Conservation (phyloP, 176 grass and related monocot genomes). For the Coix lacrymajobi region DNA sequence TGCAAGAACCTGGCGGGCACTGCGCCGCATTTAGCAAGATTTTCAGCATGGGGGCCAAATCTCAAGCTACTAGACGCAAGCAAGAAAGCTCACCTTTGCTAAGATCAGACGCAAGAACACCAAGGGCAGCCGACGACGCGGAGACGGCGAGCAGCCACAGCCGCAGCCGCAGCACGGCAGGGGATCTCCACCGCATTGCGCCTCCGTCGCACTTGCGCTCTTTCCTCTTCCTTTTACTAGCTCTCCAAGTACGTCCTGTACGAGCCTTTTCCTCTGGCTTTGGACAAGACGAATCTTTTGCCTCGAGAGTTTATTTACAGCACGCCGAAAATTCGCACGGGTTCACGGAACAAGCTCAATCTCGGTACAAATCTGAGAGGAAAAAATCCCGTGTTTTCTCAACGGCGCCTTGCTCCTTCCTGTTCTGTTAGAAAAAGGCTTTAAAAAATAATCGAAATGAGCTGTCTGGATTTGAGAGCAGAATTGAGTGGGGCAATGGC, state of each 20-base stretch:
- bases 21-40: slow-evolving; percentile 23
- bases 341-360: not conserved
- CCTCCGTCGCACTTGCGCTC: not conserved
- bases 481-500: not conserved
- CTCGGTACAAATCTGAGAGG: not conserved
- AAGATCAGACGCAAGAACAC: slow-evolving; percentile 31
- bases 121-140: slow-evolving; percentile 24
- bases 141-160: slow-evolving; percentile 47
- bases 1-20: not conserved
- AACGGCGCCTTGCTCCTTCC: not conserved
- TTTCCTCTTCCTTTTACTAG: not conserved
- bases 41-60: not conserved
- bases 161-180: slow-evolving; percentile 18
- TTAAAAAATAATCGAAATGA: not conserved
- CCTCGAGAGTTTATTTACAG: not conserved
- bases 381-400: not conserved
- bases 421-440: not conserved
- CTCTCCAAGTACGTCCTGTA: not conserved
- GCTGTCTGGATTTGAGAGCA: not conserved
- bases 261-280: slow-evolving; percentile 13
- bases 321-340: not conserved
- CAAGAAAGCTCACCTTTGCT: slow-evolving; percentile 43
- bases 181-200: slow-evolving; percentile 43
- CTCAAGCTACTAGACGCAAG: not conserved
- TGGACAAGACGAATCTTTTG: slow-evolving; percentile 14